A percentile compares a stretch with the other conserved stretches of the same genome.
Conservation (phyloP, 2,329 filamentous ascomycete species). For the Claviceps digitariae region DNA sequence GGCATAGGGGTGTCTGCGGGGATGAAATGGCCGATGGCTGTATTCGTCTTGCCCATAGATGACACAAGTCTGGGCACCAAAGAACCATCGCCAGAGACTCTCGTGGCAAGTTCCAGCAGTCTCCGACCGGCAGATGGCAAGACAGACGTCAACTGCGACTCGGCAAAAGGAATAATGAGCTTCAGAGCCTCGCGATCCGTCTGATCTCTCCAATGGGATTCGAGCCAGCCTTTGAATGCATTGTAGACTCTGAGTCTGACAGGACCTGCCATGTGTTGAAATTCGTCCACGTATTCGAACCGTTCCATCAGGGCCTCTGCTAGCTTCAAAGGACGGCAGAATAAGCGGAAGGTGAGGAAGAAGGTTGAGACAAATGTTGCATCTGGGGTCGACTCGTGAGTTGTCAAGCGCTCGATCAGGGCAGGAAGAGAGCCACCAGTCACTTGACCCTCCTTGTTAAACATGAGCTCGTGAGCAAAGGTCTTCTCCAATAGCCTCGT, state of each 20-base stretch:
- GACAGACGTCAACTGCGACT: conserved; percentile 50
- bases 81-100: conserved; percentile 60
- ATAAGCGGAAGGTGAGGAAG: conserved; percentile 89
- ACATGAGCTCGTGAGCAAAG: conserved; percentile 78
- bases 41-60: conserved; percentile 77
- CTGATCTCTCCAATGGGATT: conserved; percentile 84
- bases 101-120: conserved; percentile 65
- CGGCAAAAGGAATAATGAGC: conserved; percentile 68
- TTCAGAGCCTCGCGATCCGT: conserved; percentile 64
- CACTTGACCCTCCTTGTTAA: conserved; percentile 91
- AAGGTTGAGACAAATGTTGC: conserved; percentile 87
- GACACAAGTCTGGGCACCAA: conserved; percentile 73
- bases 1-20: conserved; percentile 61
- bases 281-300: conserved; percentile 81
- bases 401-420: conserved; percentile 85
- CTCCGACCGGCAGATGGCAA: conserved; percentile 68
- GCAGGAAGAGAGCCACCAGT: conserved; percentile 82
- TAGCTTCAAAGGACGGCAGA: conserved; percentile 68
- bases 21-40: conserved; percentile 57
- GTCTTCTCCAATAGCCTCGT: conserved; percentile 81
- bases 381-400: conserved; percentile 85
- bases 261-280: conserved; percentile 57
- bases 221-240: conserved; percentile 92
- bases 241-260: conserved; percentile 91
- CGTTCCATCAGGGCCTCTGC: conserved; percentile 75